Base-by-base conservation (phyloP, 1,284 basidiomycete species). In the Chondrostereum purpureum region DNA sequence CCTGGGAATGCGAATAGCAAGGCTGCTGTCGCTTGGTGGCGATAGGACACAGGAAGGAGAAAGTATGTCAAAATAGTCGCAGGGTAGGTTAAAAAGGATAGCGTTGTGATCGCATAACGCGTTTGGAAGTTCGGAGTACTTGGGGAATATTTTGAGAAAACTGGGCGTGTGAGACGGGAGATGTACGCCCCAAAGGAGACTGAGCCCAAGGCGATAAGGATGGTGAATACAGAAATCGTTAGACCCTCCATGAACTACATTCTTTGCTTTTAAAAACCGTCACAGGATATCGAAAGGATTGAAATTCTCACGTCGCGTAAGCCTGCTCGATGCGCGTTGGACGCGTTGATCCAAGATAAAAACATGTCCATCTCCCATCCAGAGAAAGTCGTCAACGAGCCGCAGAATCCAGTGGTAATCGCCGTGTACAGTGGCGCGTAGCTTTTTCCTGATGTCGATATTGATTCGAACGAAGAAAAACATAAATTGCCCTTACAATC, bases 331-430 rank as follows among this genome's bases (percentile, higher is more conserved):
- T 73, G 58, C 44, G 70, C 77, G 11, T 72, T 64, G 12, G 68
- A 64, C 13, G 75, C 67, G 60, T 98, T 89, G 0, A 88, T 75
- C 77, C 93, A 99, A 0, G 92, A 87, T 42, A 77, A 66, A 59
- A 95, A 99, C 1, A 92, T 68, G 51, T 92, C 88, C 5, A 92
- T 60, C 64, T 97, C 92, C 95, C 96, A 99, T 13, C 83, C 78
- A 3, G 93, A 96, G 67, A 98, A 99, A 0, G 94, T 98, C 3
- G 96, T 99, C 53, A 97, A 67, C 3, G 91, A 95, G 1, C 95
- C 96, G 58, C 95, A 98, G 60, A 96, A 91, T 3, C 94, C 94
- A 88, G 94, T 97, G 0, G 92, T 90, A 14, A 95, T 62, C 34
- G 89, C 92, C 3, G 87, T 89, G 62, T 92, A 95, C 5, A 95